phyloP scores from a whole-genome alignment of 2,329 filamentous ascomycete species.

The Hypocrella siamensis region DNA sequence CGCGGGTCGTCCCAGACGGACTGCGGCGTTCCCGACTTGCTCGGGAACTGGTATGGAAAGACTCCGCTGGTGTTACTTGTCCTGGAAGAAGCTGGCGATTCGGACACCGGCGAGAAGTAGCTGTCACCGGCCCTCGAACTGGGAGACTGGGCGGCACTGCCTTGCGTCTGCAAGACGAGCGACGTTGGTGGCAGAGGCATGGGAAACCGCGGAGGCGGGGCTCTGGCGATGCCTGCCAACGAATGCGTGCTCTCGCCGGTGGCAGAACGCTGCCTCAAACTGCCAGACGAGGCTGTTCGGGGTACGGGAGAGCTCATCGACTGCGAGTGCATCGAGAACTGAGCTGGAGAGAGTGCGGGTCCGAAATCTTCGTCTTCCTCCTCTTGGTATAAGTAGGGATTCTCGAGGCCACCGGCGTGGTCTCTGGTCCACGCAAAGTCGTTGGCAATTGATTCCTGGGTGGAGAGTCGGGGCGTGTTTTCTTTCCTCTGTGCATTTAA shows the following conservation, averaged over 20 bases:
- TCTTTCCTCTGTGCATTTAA: conserved; percentile 63
- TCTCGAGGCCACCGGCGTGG: conserved; percentile 52
- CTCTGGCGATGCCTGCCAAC: conserved; percentile 38
- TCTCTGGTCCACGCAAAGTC: conserved; percentile 70
- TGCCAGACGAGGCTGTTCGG: conserved; percentile 48
- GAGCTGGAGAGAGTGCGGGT: conserved; percentile 18
- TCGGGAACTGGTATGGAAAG: conserved; percentile 59
- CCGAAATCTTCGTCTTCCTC: conserved; percentile 44
- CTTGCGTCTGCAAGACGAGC: conserved; percentile 54
- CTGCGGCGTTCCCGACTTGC: conserved; percentile 52
- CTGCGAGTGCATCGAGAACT: conserved; percentile 16
- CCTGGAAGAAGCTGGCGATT: conserved; percentile 63
- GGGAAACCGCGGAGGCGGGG: conserved; percentile 57
- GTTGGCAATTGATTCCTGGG: conserved; percentile 37
- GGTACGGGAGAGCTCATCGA: conserved; percentile 11
- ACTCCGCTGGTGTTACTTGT: conserved; percentile 63
- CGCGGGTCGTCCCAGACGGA: conserved; percentile 62
- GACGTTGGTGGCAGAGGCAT: conserved; percentile 38
- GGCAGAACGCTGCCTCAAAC: conserved; percentile 58
- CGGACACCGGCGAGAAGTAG: conserved; percentile 80
- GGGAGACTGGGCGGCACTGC: conserved; percentile 37
- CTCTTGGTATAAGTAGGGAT: conserved; percentile 59
- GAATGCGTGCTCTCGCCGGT: conserved; percentile 55
- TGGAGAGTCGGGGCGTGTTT: conserved; percentile 32
- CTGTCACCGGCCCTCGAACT: conserved; percentile 53